Evolutionary conservation across 352 stramenopile genomes (phyloP).

Genomic region (Phytophthora ohioensis): DNA sequence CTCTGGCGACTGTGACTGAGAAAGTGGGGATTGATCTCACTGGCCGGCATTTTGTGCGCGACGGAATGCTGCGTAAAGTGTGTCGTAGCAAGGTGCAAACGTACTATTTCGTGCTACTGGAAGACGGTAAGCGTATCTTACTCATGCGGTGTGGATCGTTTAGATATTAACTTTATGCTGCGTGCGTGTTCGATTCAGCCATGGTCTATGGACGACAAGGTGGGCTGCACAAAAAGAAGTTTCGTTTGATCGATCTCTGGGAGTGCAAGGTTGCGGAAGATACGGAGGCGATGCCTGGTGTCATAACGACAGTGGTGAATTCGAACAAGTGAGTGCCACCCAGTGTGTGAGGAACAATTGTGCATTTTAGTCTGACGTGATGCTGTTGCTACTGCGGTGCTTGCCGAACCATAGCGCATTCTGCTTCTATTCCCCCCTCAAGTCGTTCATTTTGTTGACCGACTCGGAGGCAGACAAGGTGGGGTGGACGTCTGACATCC

Average conservation of each 20-base stretch:
- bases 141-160: neutral
- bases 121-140: slow-evolving; percentile 66
- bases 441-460: slow-evolving; percentile 87
- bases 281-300: slow-evolving; percentile 71
- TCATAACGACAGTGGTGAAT: slow-evolving; percentile 71
- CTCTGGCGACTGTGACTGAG: slow-evolving; percentile 64
- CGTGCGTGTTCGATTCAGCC: slow-evolving; percentile 39
- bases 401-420: slow-evolving; percentile 60
- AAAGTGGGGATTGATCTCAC: slow-evolving; percentile 78
- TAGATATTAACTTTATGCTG: neutral
- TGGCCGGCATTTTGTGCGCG: slow-evolving; percentile 72
- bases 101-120: slow-evolving; percentile 88
- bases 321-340: slow-evolving; percentile 67
- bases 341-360: slow-evolving; percentile 6
- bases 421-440: slow-evolving; percentile 87
- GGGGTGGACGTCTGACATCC: slow-evolving; percentile 68
- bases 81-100: slow-evolving; percentile 84
- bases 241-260: slow-evolving; percentile 80
- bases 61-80: slow-evolving; percentile 87
- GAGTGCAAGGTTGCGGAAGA: slow-evolving; percentile 83
- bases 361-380: slow-evolving; percentile 13
- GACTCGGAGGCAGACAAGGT: slow-evolving; percentile 71
- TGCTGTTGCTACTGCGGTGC: slow-evolving; percentile 10
- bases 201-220: slow-evolving; percentile 76
- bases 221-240: slow-evolving; percentile 84